phyloP scores from a whole-genome alignment of 768 basidiomycete species.

The Fomitopsis serialis region DNA sequence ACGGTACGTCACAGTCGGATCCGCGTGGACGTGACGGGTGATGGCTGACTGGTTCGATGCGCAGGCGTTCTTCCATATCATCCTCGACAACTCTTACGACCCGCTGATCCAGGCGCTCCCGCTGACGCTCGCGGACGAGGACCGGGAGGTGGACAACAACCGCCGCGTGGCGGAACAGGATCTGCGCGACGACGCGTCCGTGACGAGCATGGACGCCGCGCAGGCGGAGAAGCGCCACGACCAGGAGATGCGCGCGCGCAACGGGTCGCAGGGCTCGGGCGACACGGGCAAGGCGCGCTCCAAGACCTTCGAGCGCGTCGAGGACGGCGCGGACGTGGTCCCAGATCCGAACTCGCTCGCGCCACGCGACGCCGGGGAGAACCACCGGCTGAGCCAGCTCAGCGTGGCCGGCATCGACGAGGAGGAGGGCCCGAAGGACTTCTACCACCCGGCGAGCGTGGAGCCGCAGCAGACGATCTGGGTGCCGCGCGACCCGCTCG shows the following conservation, averaged over 20 bases:
- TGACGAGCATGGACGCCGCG: constrained; percentile 1
- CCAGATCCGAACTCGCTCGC: not conserved
- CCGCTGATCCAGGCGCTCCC: constrained; percentile 77
- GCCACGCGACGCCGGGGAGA: not conserved
- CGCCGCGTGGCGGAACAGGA: constrained; percentile 14
- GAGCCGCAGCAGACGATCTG: constrained; percentile 75
- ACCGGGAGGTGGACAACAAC: too few relatives aligned
- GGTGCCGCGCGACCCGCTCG: constrained; percentile 74
- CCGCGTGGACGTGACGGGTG: not conserved
- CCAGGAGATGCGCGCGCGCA: not conserved
- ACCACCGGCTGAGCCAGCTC: not conserved
- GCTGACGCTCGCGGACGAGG: constrained; percentile 69
- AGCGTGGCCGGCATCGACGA: constrained; percentile 18
- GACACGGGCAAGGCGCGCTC: not conserved
- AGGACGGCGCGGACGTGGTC: not conserved
- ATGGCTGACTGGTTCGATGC: not conserved
- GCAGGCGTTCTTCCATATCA: constrained; percentile 65
- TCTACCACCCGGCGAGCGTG: constrained; percentile 81
- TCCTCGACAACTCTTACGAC: constrained; percentile 74
- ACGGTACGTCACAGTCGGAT: constrained; percentile 59
- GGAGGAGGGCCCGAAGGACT: constrained; percentile 45
- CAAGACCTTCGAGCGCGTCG: not conserved
- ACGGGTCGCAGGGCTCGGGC: not conserved
- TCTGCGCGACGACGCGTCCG: constrained; percentile 12
- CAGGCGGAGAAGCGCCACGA: constrained; percentile 1